phyloP scores from a whole-genome alignment of 148 eudicot genomes.

The Amaranthus hypochondriacus region DNA sequence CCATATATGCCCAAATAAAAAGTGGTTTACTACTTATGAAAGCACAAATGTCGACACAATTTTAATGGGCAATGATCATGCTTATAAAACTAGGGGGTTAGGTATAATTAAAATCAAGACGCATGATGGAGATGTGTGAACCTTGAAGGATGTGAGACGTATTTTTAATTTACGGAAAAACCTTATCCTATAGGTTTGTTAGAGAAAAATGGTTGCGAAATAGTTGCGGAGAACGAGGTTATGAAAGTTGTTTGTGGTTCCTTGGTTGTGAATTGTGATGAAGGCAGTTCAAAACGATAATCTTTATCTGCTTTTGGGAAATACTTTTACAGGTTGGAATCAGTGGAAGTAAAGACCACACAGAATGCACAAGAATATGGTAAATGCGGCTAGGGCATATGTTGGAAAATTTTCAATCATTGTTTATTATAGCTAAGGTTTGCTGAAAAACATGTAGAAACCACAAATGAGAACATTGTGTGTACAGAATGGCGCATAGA shows the following conservation, averaged over 20 bases:
- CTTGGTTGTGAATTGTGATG: too few species aligned
- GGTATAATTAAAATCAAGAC: background rate
- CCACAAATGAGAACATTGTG: too few species aligned
- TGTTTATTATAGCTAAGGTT: too few species aligned
- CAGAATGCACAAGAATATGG: background rate
- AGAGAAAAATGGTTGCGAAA: constrained; percentile 6
- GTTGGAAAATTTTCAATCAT: too few species aligned
- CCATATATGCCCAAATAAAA: background rate
- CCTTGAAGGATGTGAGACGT: background rate
- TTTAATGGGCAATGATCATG: background rate
- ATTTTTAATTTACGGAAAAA: background rate
- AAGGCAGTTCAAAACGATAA: too few species aligned
- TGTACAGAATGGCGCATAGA: background rate
- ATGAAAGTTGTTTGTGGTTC: too few species aligned
- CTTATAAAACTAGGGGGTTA: background rate
- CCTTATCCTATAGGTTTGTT: background rate
- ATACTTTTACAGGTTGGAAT: too few species aligned
- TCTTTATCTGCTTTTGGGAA: too few species aligned
- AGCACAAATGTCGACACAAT: background rate
- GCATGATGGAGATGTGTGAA: background rate
- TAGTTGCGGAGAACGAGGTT: background rate
- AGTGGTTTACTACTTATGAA: constrained; percentile 2
- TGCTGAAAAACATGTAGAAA: too few species aligned
- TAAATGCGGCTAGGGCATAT: too few species aligned
- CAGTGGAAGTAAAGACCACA: background rate